phyloP scores from a whole-genome alignment of 1,139 yeast genomes.

The Geotrichum citri-aurantii region DNA sequence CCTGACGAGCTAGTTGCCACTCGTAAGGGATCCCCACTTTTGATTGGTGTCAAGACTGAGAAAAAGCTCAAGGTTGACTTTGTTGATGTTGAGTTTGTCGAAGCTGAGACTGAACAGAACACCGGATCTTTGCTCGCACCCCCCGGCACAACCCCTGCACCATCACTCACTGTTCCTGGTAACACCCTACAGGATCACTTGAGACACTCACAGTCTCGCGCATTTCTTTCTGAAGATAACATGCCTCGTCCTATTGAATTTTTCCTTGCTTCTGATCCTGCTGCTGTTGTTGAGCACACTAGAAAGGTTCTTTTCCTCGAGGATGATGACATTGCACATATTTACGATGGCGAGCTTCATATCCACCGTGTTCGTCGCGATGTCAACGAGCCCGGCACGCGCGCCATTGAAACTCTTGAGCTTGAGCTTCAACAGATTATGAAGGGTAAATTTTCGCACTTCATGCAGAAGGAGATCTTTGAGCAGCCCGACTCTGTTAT shows the following conservation, averaged over 20 bases:
- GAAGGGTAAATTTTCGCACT: conserved; percentile 95
- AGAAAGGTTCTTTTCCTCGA: conserved; percentile 93
- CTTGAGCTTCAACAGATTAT: conserved; percentile 95
- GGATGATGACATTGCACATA: conserved; percentile 98
- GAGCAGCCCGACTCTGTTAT: conserved; percentile 98
- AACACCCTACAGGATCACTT: conserved; percentile 38
- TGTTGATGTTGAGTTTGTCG: conserved; percentile 96
- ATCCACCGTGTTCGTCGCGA: conserved; percentile 93
- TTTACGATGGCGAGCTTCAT: conserved; percentile 96
- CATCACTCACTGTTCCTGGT: conserved; percentile 22
- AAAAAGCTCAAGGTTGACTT: conserved; percentile 94
- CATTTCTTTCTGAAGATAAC: conserved; percentile 86
- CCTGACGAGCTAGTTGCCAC: conserved; percentile 97
- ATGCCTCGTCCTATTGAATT: conserved; percentile 92
- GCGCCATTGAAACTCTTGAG: conserved; percentile 94
- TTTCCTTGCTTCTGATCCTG: conserved; percentile 94
- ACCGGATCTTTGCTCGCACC: conserved; percentile 13
- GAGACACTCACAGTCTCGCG: conserved; percentile 89
- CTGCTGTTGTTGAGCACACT: conserved; percentile 96
- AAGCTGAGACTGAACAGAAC: conserved; percentile 31
- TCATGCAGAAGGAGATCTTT: conserved; percentile 97
- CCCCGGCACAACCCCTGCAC: background rate
- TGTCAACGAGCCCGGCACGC: conserved; percentile 84
- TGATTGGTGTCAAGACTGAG: conserved; percentile 95
- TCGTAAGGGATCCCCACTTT: conserved; percentile 94